These are phyloP conservation scores for Kluyveromyces dobzhanskii DNA, from an alignment of 805 yeast genomes.

Conservation along the genomic window DNA sequence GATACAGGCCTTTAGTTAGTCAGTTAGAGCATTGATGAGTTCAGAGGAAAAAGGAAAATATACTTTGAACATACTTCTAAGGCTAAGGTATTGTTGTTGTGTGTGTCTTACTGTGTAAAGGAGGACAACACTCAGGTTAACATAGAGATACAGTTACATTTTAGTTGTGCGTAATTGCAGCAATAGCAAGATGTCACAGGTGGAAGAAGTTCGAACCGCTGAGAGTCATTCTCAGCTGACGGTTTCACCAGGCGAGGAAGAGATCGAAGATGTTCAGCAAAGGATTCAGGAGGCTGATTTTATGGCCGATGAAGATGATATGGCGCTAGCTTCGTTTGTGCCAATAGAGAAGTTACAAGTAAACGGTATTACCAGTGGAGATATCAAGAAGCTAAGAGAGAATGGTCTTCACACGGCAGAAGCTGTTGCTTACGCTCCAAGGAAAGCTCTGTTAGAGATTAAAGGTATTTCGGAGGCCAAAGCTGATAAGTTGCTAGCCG, in stretches of 20 bases:
- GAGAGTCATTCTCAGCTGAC: neutral
- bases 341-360: conserved; percentile 41
- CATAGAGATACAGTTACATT: too few species aligned
- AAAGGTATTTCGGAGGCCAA: conserved; percentile 95
- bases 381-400: conserved; percentile 70
- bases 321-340: conserved; percentile 30
- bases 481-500: conserved; percentile 75
- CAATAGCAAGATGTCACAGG: conserved; percentile 2
- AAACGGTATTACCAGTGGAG: conserved; percentile 76
- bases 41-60: too few species aligned
- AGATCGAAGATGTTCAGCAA: neutral
- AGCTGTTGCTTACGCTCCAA: conserved; percentile 88
- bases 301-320: conserved; percentile 42
- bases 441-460: conserved; percentile 62
- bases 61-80: too few species aligned
- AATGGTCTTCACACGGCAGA: conserved; percentile 87
- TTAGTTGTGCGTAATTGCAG: too few species aligned
- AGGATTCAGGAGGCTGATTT: neutral
- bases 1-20: too few species aligned
- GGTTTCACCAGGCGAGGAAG: neutral
- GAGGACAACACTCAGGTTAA: too few species aligned
- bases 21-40: too few species aligned
- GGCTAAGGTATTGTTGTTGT: too few species aligned
- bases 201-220: conserved; percentile 1
- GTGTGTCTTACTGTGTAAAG: too few species aligned